Base-by-base conservation (phyloP, 1,284 basidiomycete genomes). In the Malassezia dermatis region DNA sequence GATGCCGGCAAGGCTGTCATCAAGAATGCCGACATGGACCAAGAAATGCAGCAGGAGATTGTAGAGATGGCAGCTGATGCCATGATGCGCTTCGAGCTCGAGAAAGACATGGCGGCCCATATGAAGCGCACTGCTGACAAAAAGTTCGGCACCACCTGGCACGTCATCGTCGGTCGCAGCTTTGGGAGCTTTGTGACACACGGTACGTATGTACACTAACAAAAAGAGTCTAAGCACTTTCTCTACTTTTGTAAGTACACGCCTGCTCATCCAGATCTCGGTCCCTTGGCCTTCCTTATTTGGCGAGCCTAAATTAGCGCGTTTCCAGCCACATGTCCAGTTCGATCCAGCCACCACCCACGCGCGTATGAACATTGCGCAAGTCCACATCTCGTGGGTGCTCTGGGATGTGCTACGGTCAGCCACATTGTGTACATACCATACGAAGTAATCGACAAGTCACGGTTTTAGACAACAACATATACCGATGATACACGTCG, bases 71-170 rank as follows among this genome's bases (percentile, higher is more conserved):
- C 89, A 26, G 82, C 82, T 17, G 81, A 83, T 24, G 89, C 90
- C 1, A 81, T 96, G 72, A 85, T 88, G 63, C 87, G 88, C 76
- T 89, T 86, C 78, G 85, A 82, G 75, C 86, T 94, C 78, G 91
- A 95, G 80, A 95, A 94, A 78, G 70, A 98, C 77, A 90, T 96
- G 74, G 93, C 91, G 12, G 89, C 91, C 35, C 84, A 89, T 77
- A 87, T 95, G 81, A 98, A 98, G 82, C 89, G 91, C 77, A 88
- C 93, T 78, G 89, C 94, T 76, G 91, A 98, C 80, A 80, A 83
- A 77, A 80, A 85, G 76, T 85, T 88, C 68, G 88, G 87, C 24
- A 82, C 89, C 48, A 95, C 93, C 62, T 96, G 93, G 93, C 91
- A 96, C 76, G 88, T 88, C 73, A 89, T 98, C 62, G 91, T 95